Base-by-base conservation (phyloP, 2,329 filamentous ascomycete species). In the Corynespora cassiicola region DNA sequence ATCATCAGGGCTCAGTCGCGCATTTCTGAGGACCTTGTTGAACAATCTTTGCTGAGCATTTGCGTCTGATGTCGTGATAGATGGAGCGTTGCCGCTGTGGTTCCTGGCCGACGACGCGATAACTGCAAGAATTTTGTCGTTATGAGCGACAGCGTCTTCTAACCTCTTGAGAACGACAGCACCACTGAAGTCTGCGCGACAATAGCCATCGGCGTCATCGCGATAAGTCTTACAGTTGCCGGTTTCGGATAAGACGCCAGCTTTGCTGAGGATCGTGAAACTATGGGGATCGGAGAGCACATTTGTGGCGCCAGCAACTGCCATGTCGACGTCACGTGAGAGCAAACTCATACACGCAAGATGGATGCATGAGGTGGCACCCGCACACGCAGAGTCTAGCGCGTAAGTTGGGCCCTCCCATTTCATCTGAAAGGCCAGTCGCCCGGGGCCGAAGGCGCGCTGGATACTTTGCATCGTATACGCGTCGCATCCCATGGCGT, bases 401-500 rank as follows among this genome's bases (percentile, higher is more conserved):
- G 32, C 12, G 24, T 39, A 46, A 12, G 41, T 43, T 4, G 54
- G 53, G 0, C 56, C 56, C 7, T 36, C 39, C 28, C 54, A 58
- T 12, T 51, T 51, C 20, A 54, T 54, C 11, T 42, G 30, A 28
- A 47, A 56, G 34, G 73, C 73, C 36, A 75, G 67, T 5, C 77
- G 70, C 0, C 77, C 78, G 0, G 73, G 70, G 0, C 65, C 71
- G 33, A 81, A 81, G 0, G 77, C 77, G 12, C 78, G 66, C 7
- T 66, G 63, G 18, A 70, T 69, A 12, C 76, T 77, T 0, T 78
- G 57, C 6, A 31, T 7, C 14, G 35, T 31, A 20, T 80, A 79
- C 0, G 76, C 78, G 39, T 74, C 72, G 14, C 71, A 11, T 45
- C 24, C 25, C 40, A 34, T n/a, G 20, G 22, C 7, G 24, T 16